These are phyloP conservation scores for Ballota nigra DNA, from an alignment of 257 asterid genomes.

Conservation along the genomic window DNA sequence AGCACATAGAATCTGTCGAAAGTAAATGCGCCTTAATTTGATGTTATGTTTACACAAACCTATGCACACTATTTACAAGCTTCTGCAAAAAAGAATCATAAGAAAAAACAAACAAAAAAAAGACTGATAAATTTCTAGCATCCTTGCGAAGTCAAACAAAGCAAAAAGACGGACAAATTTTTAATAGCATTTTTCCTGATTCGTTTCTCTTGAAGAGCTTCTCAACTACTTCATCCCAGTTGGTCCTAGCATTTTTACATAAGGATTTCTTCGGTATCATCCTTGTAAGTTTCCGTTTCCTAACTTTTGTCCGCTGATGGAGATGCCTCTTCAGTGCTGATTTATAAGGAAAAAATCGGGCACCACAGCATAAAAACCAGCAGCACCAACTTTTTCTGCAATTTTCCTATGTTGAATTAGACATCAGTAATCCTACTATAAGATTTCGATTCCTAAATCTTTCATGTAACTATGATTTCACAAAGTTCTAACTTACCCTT, in stretches of 20 bases:
- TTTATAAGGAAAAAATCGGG: no score
- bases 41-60: slow-evolving; percentile 7
- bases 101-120: background rate
- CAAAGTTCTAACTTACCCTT: no score
- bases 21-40: background rate
- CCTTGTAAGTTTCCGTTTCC: slow-evolving; percentile 25
- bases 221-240: slow-evolving; percentile 67
- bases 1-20: background rate
- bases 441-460: no score
- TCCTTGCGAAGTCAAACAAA: background rate
- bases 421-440: no score
- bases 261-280: slow-evolving; percentile 16
- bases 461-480: no score
- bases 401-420: no score
- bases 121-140: background rate
- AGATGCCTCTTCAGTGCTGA: slow-evolving; percentile 27
- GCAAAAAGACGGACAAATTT: no score
- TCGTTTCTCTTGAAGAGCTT: slow-evolving; percentile 58
- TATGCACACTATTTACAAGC: background rate
- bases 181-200: slow-evolving; percentile 40
- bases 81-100: background rate
- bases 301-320: slow-evolving; percentile 29
- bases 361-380: no score
- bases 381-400: no score
- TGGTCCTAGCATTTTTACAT: slow-evolving; percentile 43